Conservation (phyloP, 192 early-diverging fungal species). For the Chytriomyces hyalinus region DNA sequence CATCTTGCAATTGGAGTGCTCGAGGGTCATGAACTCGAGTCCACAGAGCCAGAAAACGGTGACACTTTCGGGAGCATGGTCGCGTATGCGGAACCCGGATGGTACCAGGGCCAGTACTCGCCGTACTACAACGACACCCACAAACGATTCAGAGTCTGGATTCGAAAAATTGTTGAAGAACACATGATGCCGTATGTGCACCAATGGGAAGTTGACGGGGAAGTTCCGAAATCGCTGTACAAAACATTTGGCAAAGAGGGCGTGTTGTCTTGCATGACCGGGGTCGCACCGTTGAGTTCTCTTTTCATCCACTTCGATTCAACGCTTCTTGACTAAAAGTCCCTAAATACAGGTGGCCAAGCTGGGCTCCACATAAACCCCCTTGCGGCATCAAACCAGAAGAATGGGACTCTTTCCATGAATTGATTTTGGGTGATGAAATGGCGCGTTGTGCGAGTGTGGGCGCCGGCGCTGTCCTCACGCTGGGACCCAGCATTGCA, state of each 20-base stretch:
- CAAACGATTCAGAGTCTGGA: conserved; percentile 56
- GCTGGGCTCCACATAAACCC: conserved; percentile 35
- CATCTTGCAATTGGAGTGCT: conserved; percentile 18
- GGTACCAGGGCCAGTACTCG: conserved; percentile 50
- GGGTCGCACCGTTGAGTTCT: conserved; percentile 38
- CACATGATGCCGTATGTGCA: conserved; percentile 76
- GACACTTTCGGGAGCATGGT: conserved; percentile 62
- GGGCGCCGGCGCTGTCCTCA: conserved; percentile 56
- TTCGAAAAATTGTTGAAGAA: conserved; percentile 70
- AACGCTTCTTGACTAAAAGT: too few species aligned
- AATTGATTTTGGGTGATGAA: conserved; percentile 39
- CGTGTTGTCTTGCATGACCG: conserved; percentile 41
- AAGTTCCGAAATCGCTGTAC: conserved; percentile 27
- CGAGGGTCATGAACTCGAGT: conserved; percentile 24
- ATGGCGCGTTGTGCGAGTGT: conserved; percentile 19
- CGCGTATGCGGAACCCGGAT: conserved; percentile 73
- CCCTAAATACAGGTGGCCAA: conserved; percentile 40
- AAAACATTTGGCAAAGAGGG: conserved; percentile 32
- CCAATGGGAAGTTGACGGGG: conserved; percentile 47
- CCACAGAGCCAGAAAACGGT: not conserved
- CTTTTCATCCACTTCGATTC: too few species aligned
- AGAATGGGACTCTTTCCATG: conserved; percentile 73
- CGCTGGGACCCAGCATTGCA: conserved; percentile 66
- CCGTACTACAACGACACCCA: conserved; percentile 55
- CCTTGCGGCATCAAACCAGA: conserved; percentile 56